Conservation (phyloP, 2,329 filamentous ascomycete species). For the Pezicula carpinea region DNA sequence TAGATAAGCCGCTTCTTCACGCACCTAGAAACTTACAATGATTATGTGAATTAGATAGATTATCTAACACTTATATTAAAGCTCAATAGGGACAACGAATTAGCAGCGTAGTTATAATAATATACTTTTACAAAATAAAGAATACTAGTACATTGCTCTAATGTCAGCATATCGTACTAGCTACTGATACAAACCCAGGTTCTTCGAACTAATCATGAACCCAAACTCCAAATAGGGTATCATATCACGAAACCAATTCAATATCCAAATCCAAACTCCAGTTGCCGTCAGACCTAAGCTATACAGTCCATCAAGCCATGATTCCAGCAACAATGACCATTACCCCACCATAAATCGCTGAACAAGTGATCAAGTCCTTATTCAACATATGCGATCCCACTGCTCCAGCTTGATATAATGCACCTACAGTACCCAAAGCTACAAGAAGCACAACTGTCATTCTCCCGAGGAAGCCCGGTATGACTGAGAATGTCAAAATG, state of each 20-base stretch:
- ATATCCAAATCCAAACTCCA: background rate
- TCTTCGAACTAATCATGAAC: too few species aligned
- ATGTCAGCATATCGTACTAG: too few species aligned
- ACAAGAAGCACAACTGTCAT: conserved; percentile 52
- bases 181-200: too few species aligned
- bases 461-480: conserved; percentile 52
- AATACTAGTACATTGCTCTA: too few species aligned
- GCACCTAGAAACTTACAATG: too few species aligned
- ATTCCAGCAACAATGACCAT: conserved; percentile 25
- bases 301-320: conserved; percentile 10
- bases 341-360: conserved; percentile 21
- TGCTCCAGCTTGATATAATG: conserved; percentile 16
- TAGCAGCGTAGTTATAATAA: too few species aligned
- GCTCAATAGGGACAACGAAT: too few species aligned
- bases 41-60: too few species aligned
- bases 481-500: conserved; percentile 52
- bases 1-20: too few species aligned
- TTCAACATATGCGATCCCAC: conserved; percentile 7
- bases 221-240: background rate
- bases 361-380: conserved; percentile 20
- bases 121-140: too few species aligned
- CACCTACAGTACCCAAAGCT: conserved; percentile 36
- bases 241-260: background rate
- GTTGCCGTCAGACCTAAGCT: background rate
- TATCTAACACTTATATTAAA: too few species aligned